These are phyloP conservation scores for Carex scoparia DNA, from an alignment of 176 grass and related monocot species.

Conservation along the genomic window DNA sequence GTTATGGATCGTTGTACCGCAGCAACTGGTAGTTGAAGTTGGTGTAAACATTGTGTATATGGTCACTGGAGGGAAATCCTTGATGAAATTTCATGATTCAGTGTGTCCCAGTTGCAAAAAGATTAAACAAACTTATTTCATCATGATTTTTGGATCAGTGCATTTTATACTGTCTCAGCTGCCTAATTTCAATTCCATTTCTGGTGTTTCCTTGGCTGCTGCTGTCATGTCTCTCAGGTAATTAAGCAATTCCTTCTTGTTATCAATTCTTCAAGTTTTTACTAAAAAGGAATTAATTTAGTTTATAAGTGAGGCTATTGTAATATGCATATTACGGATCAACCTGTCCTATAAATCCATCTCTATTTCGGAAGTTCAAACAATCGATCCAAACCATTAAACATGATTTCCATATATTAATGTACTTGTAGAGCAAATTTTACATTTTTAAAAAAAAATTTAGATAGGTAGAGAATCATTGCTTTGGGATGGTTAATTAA, in stretches of 20 bases:
- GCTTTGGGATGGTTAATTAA: no score
- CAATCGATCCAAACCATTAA: no score
- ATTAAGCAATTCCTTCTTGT: not conserved
- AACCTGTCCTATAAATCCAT: no score
- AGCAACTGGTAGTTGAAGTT: conserved; percentile 75
- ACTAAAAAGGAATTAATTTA: not conserved
- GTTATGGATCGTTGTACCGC: conserved; percentile 78
- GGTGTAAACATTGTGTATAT: conserved; percentile 97
- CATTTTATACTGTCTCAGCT: conserved; percentile 86
- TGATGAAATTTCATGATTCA: conserved; percentile 86
- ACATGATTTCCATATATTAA: no score
- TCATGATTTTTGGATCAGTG: conserved; percentile 83
- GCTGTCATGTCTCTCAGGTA: conserved; percentile 88
- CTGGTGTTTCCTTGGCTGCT: conserved; percentile 77
- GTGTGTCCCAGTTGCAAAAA: conserved; percentile 55
- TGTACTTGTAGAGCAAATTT: no score
- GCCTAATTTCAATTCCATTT: conserved; percentile 92
- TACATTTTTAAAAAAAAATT: no score
- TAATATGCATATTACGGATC: no score
- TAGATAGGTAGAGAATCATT: no score
- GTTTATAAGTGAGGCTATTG: not conserved
- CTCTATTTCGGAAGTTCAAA: no score
- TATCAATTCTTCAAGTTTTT: not conserved
- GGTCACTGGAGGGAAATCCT: conserved; percentile 83
- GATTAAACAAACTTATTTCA: conserved; percentile 80